A percentile compares a stretch with the other conserved stretches of the same genome.
Evolutionary conservation across 371 early-diverging fungal species (phyloP).

Genomic region (Chytridium lagenaria): DNA sequence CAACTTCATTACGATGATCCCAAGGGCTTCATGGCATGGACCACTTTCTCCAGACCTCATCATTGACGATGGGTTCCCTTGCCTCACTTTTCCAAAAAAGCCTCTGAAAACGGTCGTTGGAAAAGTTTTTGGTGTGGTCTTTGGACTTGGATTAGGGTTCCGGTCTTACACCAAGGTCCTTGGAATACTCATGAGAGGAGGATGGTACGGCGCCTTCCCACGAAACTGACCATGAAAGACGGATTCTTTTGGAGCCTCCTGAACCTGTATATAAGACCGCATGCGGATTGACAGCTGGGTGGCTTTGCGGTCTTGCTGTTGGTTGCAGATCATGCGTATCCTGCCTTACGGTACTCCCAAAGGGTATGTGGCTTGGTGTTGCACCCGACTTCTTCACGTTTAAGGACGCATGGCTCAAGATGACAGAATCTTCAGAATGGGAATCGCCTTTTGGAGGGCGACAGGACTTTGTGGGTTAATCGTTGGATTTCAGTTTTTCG

Average conservation of each 20-base stretch:
- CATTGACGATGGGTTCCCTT: slow-evolving; percentile 6
- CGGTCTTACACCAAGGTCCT: neutral
- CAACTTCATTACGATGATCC: slow-evolving; percentile 12
- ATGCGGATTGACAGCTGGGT: neutral
- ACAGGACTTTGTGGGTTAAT: neutral
- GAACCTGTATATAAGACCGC: neutral
- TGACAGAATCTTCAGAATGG: neutral
- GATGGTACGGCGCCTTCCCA: slow-evolving; percentile 11
- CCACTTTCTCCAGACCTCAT: neutral
- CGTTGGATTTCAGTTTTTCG: neutral
- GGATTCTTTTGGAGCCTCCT: neutral
- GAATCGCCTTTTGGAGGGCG: neutral
- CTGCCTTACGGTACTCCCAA: slow-evolving; percentile 1
- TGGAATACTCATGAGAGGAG: neutral
- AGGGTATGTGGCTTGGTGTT: slow-evolving; percentile 13
- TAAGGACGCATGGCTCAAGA: neutral
- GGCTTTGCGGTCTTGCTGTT: neutral
- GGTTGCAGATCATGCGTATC: neutral
- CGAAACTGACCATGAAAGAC: neutral
- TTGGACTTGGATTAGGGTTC: slow-evolving; percentile 1
- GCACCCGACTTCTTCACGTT: neutral
- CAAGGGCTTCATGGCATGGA: neutral
- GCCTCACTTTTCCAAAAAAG: neutral
- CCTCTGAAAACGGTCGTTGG: neutral
- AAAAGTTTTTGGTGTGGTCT: neutral